Conservation (phyloP, 345 rosid genomes). For the Eutrema yunnanense region DNA sequence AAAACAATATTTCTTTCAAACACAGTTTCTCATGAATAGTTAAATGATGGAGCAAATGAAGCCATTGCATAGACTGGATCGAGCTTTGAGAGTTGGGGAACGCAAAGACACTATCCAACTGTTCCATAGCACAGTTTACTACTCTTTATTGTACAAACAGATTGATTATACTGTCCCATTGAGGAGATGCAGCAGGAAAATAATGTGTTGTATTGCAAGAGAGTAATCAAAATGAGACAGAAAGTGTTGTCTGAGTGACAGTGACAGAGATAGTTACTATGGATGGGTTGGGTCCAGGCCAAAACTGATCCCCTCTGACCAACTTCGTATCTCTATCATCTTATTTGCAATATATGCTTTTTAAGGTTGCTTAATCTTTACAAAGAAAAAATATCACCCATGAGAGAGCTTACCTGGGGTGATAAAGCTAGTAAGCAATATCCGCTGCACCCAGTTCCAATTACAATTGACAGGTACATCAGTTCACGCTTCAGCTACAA, state of each 20-base stretch:
- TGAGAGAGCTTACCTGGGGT: conserved; percentile 47
- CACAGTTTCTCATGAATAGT: neutral
- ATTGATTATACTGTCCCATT: neutral
- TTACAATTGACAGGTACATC: conserved; percentile 62
- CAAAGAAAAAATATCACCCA: neutral
- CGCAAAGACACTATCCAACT: neutral
- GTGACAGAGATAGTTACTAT: too few relatives aligned
- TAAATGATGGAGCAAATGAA: neutral
- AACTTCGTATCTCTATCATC: neutral
- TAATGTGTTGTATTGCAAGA: too few relatives aligned
- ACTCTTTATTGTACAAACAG: neutral
- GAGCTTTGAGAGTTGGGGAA: neutral
- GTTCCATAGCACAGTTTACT: neutral
- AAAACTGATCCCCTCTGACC: neutral
- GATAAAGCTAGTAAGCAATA: conserved; percentile 73
- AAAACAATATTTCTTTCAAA: neutral
- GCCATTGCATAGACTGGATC: neutral
- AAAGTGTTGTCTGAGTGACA: too few relatives aligned
- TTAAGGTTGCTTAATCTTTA: neutral
- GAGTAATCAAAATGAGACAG: too few relatives aligned
- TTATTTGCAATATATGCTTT: neutral
- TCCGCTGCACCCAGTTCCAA: conserved; percentile 76
- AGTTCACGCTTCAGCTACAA: conserved; percentile 78
- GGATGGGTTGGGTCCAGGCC: neutral
- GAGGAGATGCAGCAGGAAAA: too few relatives aligned